A percentile compares a stretch with the other conserved stretches of the same genome.
Evolutionary conservation across 2,329 filamentous ascomycete genomes (phyloP).

Genomic region (Purpureocillium takamizusanense): DNA sequence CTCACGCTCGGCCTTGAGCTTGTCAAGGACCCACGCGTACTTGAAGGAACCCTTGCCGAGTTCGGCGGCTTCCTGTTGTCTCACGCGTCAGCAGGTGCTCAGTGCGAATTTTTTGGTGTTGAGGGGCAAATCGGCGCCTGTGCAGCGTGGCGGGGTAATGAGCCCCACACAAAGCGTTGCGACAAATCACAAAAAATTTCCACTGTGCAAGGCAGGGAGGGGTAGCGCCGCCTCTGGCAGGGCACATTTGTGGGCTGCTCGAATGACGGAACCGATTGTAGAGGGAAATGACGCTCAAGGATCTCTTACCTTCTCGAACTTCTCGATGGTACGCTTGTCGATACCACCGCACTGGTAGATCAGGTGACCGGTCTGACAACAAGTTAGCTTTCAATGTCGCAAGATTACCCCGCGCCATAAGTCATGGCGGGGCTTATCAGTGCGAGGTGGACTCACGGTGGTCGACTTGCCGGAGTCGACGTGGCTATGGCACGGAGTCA

Average conservation of each 20-base stretch:
- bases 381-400: constrained; percentile 10
- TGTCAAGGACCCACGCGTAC: constrained; percentile 99
- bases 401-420: constrained; percentile 5
- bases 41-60: constrained; percentile 99
- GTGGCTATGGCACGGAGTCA: constrained; percentile 49
- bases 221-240: background rate
- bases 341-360: constrained; percentile 99
- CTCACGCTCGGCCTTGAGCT: constrained; percentile 99
- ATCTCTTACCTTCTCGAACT: constrained; percentile 96
- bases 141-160: constrained; percentile 7
- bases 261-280: constrained; percentile 11
- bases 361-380: constrained; percentile 64
- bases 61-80: constrained; percentile 84
- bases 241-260: constrained; percentile 2
- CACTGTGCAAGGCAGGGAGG: constrained; percentile 1
- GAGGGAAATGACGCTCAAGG: too few species aligned
- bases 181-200: background rate
- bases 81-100: too few species aligned
- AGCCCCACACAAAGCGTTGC: background rate
- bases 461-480: constrained; percentile 99
- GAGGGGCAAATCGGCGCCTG: background rate
- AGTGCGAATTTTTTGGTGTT: too few species aligned
- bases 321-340: constrained; percentile 99
- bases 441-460: constrained; percentile 57
- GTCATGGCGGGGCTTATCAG: constrained; percentile 7